These are phyloP conservation scores for Juncus effusus DNA, from an alignment of 176 grass and related monocot genomes.

Conservation along the genomic window DNA sequence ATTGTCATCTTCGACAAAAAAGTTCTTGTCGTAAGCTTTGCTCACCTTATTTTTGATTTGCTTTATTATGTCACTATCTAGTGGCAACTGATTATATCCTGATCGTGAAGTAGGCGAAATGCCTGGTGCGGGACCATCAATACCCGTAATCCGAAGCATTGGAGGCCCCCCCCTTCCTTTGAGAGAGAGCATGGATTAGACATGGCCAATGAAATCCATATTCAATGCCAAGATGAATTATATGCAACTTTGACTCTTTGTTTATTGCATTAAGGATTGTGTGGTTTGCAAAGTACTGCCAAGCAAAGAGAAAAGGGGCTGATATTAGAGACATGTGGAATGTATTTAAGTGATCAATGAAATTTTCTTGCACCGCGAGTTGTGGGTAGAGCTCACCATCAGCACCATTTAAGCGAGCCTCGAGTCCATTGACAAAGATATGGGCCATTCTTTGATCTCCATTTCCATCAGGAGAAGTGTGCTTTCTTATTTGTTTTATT, in stretches of 20 bases:
- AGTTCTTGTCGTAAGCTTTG: too few relatives aligned
- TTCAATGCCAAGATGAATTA: slow-evolving; percentile 29
- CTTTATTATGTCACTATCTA: too few relatives aligned
- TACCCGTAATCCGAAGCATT: slow-evolving; percentile 26
- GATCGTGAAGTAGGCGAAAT: slow-evolving; percentile 27
- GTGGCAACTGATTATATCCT: too few relatives aligned
- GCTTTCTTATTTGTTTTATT: slow-evolving; percentile 29
- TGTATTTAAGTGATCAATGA: slow-evolving; percentile 31
- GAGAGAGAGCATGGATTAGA: slow-evolving; percentile 23
- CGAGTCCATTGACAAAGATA: slow-evolving; percentile 27
- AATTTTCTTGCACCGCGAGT: slow-evolving; percentile 9
- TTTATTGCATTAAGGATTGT: slow-evolving; percentile 11
- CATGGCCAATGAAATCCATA: slow-evolving; percentile 38
- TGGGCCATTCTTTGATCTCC: slow-evolving; percentile 30
- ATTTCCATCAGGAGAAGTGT: slow-evolving; percentile 28
- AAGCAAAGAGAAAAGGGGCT: slow-evolving; percentile 28
- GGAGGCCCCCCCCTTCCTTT: too few relatives aligned
- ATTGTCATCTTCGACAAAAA: too few relatives aligned
- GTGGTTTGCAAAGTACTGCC: slow-evolving; percentile 26
- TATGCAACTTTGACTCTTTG: slow-evolving; percentile 18
- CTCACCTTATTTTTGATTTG: too few relatives aligned
- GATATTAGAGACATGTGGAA: slow-evolving; percentile 24
- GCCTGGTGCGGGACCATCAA: slow-evolving; percentile 27
- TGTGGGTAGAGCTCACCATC: slow-evolving; percentile 30
- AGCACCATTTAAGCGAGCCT: background rate